These are phyloP conservation scores for Meredithiella fracta DNA, from an alignment of 2,329 filamentous ascomycete species.

Conservation along the genomic window DNA sequence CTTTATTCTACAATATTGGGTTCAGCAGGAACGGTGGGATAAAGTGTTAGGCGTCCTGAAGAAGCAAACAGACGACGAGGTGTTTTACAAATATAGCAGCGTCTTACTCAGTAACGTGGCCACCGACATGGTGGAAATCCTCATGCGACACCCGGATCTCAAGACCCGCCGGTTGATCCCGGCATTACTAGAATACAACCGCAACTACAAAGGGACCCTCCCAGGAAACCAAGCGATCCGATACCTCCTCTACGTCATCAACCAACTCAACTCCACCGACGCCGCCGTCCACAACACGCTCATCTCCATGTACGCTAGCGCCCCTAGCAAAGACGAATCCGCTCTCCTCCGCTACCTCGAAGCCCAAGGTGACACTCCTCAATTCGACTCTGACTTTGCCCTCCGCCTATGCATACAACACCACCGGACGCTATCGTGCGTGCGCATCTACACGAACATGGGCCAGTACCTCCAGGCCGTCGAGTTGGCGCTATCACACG, in stretches of 20 bases:
- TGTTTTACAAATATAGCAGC: constrained; percentile 92
- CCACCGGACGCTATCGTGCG: constrained; percentile 79
- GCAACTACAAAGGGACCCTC: constrained; percentile 50
- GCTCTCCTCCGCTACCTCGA: constrained; percentile 79
- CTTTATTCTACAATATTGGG: constrained; percentile 92
- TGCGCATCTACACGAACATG: constrained; percentile 96
- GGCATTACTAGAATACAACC: constrained; percentile 85
- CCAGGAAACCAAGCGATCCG: constrained; percentile 77
- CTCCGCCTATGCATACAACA: constrained; percentile 90
- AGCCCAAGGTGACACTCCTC: constrained; percentile 69
- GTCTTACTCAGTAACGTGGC: constrained; percentile 87
- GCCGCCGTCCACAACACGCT: constrained; percentile 93
- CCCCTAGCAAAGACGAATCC: constrained; percentile 67
- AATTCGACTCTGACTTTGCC: constrained; percentile 91
- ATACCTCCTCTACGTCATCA: constrained; percentile 86
- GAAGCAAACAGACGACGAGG: constrained; percentile 77
- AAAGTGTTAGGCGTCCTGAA: constrained; percentile 80
- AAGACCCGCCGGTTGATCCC: constrained; percentile 81
- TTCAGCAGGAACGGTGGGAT: constrained; percentile 81
- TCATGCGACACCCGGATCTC: constrained; percentile 80
- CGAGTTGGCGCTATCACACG: constrained; percentile 75
- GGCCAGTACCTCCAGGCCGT: constrained; percentile 86
- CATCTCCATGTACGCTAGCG: constrained; percentile 86
- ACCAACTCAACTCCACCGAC: constrained; percentile 62
- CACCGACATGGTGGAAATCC: constrained; percentile 75